Evolutionary conservation across 495 filamentous ascomycete species (phyloP), one percentile per base, ranked within the genome.

Genomic region (Podospora conica): DNA sequence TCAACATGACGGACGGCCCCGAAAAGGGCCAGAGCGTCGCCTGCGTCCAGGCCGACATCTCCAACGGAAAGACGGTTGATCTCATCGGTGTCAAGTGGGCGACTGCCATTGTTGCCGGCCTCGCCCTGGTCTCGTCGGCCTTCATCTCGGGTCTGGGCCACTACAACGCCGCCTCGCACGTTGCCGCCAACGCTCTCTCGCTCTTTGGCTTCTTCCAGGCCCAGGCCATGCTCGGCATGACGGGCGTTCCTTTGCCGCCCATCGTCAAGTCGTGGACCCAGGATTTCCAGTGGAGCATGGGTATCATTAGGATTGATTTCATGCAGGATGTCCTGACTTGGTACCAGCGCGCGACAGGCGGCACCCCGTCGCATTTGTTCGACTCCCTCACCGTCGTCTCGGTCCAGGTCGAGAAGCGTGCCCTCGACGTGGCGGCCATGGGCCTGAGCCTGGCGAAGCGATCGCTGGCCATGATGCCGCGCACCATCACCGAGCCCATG

Each of bases 221-320:
- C n/a, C 95, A 97, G 76, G 93, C 95, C 10, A 93, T 98, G 77
- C 81, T 97, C 69, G 95, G 93, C 48, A 90, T 97, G 82, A 89
- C 86, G 24, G 84, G 89, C 9, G 87, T 97, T 25, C 82, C 82
- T 27, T 85, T 97, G 65, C 95, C 95, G 3, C 95, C 95, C 0
- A 89, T 97, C 64, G 95, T 96, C 56, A 86, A 90, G 75, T 84
- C 93, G 0, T 98, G 95, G 95, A 97, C 95, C 5, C 94, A 98
- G 81, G 96, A 98, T 76, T 98, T 98, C 83, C 90, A 96, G 77
- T 98, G 95, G 95, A 94, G 88, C 75, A 96, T 98, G 92, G 95
- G 95, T 73, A 94, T 98, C 72, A 96, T 98, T 70, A 84, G 84
- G 64, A 82, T 98, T 63, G 82, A 83, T 31, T 98, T 97, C 76